Evolutionary conservation across 495 filamentous ascomycete genomes (phyloP), one percentile per base, ranked within the genome.

Genomic region (Aspergillus panamensis): DNA sequence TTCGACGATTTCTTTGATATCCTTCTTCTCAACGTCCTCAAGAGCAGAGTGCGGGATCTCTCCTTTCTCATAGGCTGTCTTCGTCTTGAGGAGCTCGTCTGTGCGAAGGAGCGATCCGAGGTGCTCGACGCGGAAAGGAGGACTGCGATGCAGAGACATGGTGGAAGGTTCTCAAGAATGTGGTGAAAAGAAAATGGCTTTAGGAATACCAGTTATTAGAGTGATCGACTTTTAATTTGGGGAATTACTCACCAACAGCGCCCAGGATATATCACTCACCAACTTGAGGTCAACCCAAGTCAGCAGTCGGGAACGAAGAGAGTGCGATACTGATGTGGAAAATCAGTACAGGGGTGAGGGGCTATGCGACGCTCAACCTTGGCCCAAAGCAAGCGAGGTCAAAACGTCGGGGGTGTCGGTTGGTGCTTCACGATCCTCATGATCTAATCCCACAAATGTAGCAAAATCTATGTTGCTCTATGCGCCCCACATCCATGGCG

Each of bases 81-180:
- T 84, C 61, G 78, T 81, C n/a, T 83, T 75, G 48, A 92, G 79
- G 5, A 94, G 81, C 29, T 81, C 65, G 42, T 88, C 70, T 40
- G 90, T 89, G 16, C 90, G 84, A 19, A 92, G 82, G 19, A 94
- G 83, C 30, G 88, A 92, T 62, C 90, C 90, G 61, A 96, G 75
- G 64, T 93, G 89, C 77, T 93, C 90, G 47, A 89, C 90, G 60
- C 88, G 83, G 74, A 91, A 93, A 16, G 90, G 89, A 44, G 88
- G 87, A 32, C 77, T 76, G 68, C 79, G 82, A 68, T 82, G 81
- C 49, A 81, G 65, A 49, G 69, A 63, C 73, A 77, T 77, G 31
- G 30, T 69, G 63, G 62, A 53, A 43, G 42, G 29, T 16, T 42
- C 20, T 16, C 25, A 1, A 50, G 14, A 8, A 39, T 39, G 42